Conservation (phyloP, 345 rosid species). For the Eutrema yunnanense region DNA sequence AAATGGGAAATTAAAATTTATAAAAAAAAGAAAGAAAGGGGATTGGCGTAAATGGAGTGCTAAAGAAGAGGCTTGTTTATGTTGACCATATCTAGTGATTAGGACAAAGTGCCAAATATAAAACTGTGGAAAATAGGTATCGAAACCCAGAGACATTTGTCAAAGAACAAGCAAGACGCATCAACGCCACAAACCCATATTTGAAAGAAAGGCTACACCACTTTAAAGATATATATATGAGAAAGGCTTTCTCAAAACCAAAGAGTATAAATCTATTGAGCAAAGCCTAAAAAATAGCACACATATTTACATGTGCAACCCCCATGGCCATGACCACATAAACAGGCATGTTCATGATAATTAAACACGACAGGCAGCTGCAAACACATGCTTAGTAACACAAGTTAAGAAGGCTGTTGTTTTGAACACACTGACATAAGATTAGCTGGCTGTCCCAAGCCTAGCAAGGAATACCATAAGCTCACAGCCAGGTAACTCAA, state of each 20-base stretch:
- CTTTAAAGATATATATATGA: background rate
- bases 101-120: background rate
- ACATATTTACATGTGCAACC: background rate
- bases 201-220: background rate
- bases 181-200: background rate
- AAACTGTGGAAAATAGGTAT: background rate
- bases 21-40: background rate
- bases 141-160: background rate
- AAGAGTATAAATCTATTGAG: background rate
- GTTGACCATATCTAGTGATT: constrained; percentile 7
- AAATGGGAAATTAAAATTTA: background rate
- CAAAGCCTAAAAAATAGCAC: background rate
- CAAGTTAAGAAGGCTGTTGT: constrained; percentile 1
- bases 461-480: background rate
- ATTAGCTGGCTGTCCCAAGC: constrained; percentile 1
- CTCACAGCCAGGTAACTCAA: background rate
- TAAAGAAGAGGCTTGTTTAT: background rate
- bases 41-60: background rate
- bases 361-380: background rate
- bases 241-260: background rate
- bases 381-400: background rate
- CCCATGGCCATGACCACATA: background rate
- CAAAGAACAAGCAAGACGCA: constrained; percentile 11
- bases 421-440: background rate
- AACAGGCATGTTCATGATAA: background rate